Evolutionary conservation across 148 eudicot genomes (phyloP), one percentile per base, ranked within the genome.

Genomic region (Amaranthus palmeri): DNA sequence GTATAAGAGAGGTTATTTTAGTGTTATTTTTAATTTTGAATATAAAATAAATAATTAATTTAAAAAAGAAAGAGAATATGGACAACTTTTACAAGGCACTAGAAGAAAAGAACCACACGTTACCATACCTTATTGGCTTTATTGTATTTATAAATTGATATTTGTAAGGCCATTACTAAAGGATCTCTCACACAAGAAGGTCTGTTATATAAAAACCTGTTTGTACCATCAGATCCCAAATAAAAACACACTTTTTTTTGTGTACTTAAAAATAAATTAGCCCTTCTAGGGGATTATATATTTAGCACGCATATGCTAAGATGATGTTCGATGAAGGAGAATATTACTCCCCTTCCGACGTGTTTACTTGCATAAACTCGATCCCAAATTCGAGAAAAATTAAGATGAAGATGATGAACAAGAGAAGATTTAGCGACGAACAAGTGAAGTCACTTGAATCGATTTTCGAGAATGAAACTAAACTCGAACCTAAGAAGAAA

Each of bases 401-500:
- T 54, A 86, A 63, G 70, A 80, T 47, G 79, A 25, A 25, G 36
- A 75, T 68, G 78, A 75, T 81, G 65, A 83, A 79, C 67, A 81
- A 82, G 73, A 80, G 76, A 76, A 79, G 95, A 77, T 85, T 89
- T 62, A 85, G 78, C 43, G 87, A 83, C 57, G 89, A 85, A 8
- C 95, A 89, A 77, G 84, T 89, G 18, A 81, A 68, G 47, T 89
- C 86, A 8, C 72, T 89, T 8, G 91, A 89, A 49, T 68, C 71
- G 10, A 83, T 82, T 44, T 89, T 89, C 58, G 81, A 87, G 71
- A 75, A 80, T 7, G 89, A 89, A 72, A 71, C 89, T 2, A 89
- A 87, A 76, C 81, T 89, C 0, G 95, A 89, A 50, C 91, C 95
- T 0, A 73, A 77, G 73, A 85, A 85, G 81, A 89, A 87, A 80